Percentiles rank a stretch among this genome's conserved stretches.
Evolutionary conservation across 768 basidiomycete genomes (phyloP).

Genomic region (Dioszegia crocea): DNA sequence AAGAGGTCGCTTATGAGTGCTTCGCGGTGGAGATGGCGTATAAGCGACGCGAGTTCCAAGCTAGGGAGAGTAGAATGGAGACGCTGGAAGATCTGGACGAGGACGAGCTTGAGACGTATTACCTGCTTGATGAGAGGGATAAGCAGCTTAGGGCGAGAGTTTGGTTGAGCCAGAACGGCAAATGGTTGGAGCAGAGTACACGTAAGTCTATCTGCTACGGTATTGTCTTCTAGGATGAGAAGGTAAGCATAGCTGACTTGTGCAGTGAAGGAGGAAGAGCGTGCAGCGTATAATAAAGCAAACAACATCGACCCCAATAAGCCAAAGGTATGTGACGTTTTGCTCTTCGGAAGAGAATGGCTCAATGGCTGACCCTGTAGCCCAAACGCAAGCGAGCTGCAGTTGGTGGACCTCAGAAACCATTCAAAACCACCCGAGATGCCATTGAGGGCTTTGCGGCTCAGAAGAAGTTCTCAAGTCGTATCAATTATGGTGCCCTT

Average conservation of each 20-base stretch:
- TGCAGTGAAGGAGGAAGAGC: constrained; percentile 22
- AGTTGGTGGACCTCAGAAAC: constrained; percentile 20
- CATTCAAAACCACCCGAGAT: constrained; percentile 26
- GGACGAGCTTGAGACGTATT: constrained; percentile 36
- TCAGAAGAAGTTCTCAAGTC: constrained; percentile 37
- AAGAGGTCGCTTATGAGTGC: constrained; percentile 25
- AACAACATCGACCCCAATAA: constrained; percentile 30
- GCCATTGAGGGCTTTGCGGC: constrained; percentile 29
- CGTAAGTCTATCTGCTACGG: constrained; percentile 14
- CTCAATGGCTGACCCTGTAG: background rate
- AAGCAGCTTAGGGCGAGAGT: constrained; percentile 34
- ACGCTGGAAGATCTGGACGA: constrained; percentile 42
- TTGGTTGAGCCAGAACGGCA: constrained; percentile 39
- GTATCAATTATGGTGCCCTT: constrained; percentile 36
- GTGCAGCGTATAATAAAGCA: constrained; percentile 19
- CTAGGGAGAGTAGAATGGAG: constrained; percentile 20
- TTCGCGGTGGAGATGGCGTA: constrained; percentile 25
- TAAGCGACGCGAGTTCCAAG: constrained; percentile 18
- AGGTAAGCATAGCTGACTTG: background rate
- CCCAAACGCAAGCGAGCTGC: constrained; percentile 28
- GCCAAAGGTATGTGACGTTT: constrained; percentile 23
- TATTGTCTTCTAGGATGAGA: background rate
- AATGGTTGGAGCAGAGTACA: constrained; percentile 38
- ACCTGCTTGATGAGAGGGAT: constrained; percentile 33
- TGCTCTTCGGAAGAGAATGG: background rate